Evolutionary conservation across 305 asterid species (phyloP).

Genomic region (Nicotiana rustica): DNA sequence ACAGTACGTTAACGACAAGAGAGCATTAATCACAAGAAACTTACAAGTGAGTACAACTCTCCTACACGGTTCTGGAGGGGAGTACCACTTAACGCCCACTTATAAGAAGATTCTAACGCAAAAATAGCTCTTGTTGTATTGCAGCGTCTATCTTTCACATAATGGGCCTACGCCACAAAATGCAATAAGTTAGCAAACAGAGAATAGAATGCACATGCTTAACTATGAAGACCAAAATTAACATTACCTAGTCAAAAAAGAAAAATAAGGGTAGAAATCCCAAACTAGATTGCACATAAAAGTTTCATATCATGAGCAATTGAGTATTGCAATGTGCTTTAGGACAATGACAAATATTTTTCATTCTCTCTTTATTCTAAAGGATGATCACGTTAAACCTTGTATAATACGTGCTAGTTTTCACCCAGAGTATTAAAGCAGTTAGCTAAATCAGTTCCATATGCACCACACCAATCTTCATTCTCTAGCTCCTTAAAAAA

Average conservation of each 20-base stretch:
- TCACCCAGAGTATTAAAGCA: neutral
- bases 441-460: neutral
- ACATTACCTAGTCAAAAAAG: neutral
- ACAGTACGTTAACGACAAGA: neutral
- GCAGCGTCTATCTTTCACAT: too few relatives aligned
- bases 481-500: neutral
- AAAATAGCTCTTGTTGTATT: too few relatives aligned
- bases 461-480: neutral
- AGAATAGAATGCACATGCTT: conserved; percentile 4
- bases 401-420: neutral
- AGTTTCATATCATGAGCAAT: neutral
- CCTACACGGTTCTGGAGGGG: too few relatives aligned
- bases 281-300: conserved; percentile 15
- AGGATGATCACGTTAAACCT: neutral
- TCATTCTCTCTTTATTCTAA: neutral
- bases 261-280: neutral
- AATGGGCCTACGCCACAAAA: too few relatives aligned
- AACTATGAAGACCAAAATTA: neutral
- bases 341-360: conserved; percentile 8
- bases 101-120: too few relatives aligned
- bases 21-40: neutral
- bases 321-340: conserved; percentile 27
- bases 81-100: too few relatives aligned
- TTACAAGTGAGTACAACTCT: too few relatives aligned
- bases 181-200: neutral